phyloP scores from a whole-genome alignment of 108 stramenopile species.

The Nitzschia sp. region DNA sequence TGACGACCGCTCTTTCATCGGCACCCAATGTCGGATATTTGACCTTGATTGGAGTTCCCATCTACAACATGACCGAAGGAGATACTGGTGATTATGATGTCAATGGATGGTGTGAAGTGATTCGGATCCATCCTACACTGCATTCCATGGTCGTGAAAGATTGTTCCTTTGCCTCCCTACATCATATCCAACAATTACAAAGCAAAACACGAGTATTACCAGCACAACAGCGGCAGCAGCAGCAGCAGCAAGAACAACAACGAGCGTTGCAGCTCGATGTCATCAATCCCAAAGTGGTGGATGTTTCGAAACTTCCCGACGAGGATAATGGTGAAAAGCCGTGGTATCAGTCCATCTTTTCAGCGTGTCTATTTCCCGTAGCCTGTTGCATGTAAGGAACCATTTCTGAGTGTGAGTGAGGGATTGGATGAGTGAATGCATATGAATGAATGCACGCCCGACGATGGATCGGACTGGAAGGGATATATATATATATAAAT shows the following conservation, averaged over 20 bases:
- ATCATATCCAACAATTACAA: slow-evolving; percentile 2
- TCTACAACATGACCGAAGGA: no score
- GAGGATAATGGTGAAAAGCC: neutral
- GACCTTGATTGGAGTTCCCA: neutral
- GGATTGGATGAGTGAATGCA: no score
- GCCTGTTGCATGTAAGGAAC: slow-evolving; percentile 4
- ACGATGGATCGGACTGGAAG: no score
- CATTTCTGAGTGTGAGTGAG: neutral
- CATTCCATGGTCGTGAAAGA: slow-evolving; percentile 8
- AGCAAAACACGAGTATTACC: neutral
- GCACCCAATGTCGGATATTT: neutral
- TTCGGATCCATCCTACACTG: slow-evolving; percentile 14
- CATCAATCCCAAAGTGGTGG: neutral
- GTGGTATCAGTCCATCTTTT: neutral
- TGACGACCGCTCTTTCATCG: neutral
- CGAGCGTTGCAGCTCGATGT: neutral
- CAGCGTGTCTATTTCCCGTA: neutral
- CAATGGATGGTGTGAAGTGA: slow-evolving; percentile 9
- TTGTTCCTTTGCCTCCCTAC: slow-evolving; percentile 1
- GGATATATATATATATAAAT: no score
- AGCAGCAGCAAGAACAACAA: neutral
- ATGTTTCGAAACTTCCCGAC: neutral
- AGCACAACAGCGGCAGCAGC: neutral
- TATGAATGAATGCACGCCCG: no score
- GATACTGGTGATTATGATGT: slow-evolving; percentile 13